Percentiles rank a stretch among this genome's conserved stretches.
Conservation (phyloP, 73 alveolate species). For the Chromera velia region DNA sequence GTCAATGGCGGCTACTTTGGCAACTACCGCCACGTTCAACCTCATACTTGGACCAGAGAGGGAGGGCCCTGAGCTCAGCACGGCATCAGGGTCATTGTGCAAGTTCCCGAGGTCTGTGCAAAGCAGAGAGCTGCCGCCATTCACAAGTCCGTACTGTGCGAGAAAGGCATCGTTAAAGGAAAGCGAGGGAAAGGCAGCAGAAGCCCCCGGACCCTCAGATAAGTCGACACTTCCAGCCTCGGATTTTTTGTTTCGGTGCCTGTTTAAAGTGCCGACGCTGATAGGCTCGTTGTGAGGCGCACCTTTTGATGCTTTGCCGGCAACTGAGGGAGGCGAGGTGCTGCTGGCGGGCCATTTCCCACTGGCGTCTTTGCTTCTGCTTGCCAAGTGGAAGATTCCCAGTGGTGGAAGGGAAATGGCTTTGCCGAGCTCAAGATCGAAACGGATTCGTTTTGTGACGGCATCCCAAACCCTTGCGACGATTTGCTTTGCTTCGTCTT, state of each 20-base stretch:
- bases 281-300: too few species aligned
- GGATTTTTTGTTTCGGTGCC: background rate
- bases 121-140: too few species aligned
- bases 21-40: background rate
- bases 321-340: too few species aligned
- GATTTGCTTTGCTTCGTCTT: background rate
- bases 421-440: background rate
- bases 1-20: background rate
- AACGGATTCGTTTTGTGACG: background rate
- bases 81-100: background rate
- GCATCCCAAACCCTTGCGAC: background rate
- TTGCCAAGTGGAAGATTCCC: background rate
- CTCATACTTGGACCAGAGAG: background rate
- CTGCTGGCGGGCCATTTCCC: too few species aligned
- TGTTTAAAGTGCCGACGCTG: background rate
- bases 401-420: background rate
- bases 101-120: too few species aligned
- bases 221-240: background rate
- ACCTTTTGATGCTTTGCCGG: too few species aligned
- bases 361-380: too few species aligned
- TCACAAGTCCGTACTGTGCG: background rate
- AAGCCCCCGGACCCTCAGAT: background rate
- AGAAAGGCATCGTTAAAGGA: background rate
- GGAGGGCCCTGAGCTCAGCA: background rate
- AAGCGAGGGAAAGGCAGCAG: too few species aligned